Percentiles rank a stretch among this genome's conserved stretches.
These are phyloP conservation scores for Mrakia hoshinonis DNA, from an alignment of 768 basidiomycete species.

Conservation along the genomic window DNA sequence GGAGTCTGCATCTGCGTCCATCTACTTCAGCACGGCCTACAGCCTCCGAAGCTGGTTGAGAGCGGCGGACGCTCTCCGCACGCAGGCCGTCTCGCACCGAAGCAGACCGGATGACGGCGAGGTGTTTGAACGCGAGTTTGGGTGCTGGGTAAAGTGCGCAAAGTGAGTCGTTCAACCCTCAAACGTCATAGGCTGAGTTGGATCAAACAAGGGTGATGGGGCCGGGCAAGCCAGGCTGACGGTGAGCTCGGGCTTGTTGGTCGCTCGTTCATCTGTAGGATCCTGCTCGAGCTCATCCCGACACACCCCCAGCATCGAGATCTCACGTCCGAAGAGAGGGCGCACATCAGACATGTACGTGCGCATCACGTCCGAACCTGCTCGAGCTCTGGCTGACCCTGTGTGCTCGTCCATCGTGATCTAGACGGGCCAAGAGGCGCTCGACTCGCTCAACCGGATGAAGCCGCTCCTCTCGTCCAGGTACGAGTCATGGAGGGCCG, in stretches of 20 bases:
- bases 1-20: constrained; percentile 13
- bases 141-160: constrained; percentile 6
- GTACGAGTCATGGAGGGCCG: constrained; percentile 16
- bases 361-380: no score
- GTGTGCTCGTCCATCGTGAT: background rate
- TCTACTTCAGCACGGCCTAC: constrained; percentile 14
- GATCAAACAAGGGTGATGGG: no score
- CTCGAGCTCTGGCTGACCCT: background rate
- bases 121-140: constrained; percentile 14
- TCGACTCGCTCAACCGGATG: constrained; percentile 16
- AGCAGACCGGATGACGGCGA: background rate
- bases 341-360: constrained; percentile 10
- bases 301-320: constrained; percentile 22
- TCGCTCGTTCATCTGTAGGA: background rate
- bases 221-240: background rate
- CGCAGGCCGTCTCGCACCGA: constrained; percentile 8
- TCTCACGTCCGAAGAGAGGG: constrained; percentile 7
- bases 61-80: constrained; percentile 12
- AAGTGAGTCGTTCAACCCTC: constrained; percentile 13
- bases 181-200: background rate
- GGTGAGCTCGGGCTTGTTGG: background rate
- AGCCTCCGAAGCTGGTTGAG: constrained; percentile 14
- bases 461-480: constrained; percentile 22
- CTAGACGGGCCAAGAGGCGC: constrained; percentile 17
- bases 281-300: constrained; percentile 24